Base-by-base conservation (phyloP, 2,329 filamentous ascomycete species). In the Parastagonospora nodorum region DNA sequence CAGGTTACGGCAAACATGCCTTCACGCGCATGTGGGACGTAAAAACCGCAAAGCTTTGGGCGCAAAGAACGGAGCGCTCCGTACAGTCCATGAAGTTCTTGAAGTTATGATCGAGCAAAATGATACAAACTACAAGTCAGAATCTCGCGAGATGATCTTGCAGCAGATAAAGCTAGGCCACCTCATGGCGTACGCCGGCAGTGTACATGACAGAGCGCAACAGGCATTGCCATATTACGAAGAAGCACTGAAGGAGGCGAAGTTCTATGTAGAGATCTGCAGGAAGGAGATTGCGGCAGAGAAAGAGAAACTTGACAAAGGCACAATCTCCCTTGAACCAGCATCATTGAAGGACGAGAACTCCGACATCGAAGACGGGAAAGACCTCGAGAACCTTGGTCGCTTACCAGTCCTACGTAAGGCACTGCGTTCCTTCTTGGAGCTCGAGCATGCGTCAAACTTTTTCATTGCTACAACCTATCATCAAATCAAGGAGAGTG, bases 81-180 rank as follows among this genome's bases (percentile, higher is more conserved):
- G 89, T 10, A 95, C 92, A 0, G 88, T 96, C 1, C 84, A 87
- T 14, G 90, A 97, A 71, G 93, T 97, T 1, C 78, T 99, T 9
- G 87, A 91, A 57, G 86, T 88, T 4, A 97, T 99, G 93, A 88
- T 97, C 50, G 91, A 96, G 48, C 87, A 93, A 65, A 92, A 88
- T 37, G 89, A 93, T 50, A 78, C 78, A 5, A 69, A 75, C 1
- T 82, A 93, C 49, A 83, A 87, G 44, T 74, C 81, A 0, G 87
- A 93, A 50, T 47, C 94, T 65, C 84, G 91, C 45, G 76, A 80
- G 2, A 79, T 88, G 41, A 78, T 96, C 6, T 69, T 83, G 2
- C 80, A 80, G 30, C 85, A 84, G 54, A 76, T 96, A 38, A 82
- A 81, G 12, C 81, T 85, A 47, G 93, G 90, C 0, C 92, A 97